phyloP scores from a whole-genome alignment of 371 early-diverging fungal genomes.

The Saksenaea vasiformis region DNA sequence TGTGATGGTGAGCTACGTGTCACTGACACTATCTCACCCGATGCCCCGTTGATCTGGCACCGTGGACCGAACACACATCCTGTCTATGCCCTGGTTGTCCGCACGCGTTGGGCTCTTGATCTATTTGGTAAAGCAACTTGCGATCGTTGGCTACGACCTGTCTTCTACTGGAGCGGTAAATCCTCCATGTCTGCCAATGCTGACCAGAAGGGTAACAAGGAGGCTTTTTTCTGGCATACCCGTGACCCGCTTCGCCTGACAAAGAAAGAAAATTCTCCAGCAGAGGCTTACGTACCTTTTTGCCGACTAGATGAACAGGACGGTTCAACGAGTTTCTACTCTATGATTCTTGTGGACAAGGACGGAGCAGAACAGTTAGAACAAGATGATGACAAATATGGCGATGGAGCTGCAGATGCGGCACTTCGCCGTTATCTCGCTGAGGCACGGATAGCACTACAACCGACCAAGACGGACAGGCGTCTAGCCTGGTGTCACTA shows the following conservation, averaged over 20 bases:
- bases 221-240: conserved; percentile 57
- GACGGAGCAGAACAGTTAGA: conserved; percentile 50
- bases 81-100: conserved; percentile 65
- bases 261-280: conserved; percentile 62
- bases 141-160: conserved; percentile 56
- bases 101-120: conserved; percentile 55
- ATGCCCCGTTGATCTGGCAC: conserved; percentile 58
- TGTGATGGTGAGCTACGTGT: conserved; percentile 45
- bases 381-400: conserved; percentile 29
- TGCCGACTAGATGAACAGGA: conserved; percentile 12
- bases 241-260: conserved; percentile 58
- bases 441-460: conserved; percentile 46
- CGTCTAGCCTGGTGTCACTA: conserved; percentile 58
- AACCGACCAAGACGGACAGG: conserved; percentile 36
- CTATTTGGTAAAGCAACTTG: conserved; percentile 49
- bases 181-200: conserved; percentile 19
- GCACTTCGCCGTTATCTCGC: conserved; percentile 45
- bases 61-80: conserved; percentile 72
- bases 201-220: conserved; percentile 32
- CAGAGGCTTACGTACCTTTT: conserved; percentile 61
- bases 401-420: conserved; percentile 12
- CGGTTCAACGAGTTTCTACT: conserved; percentile 29
- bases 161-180: conserved; percentile 70
- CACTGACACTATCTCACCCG: conserved; percentile 16
- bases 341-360: conserved; percentile 59